phyloP scores from a whole-genome alignment of 805 yeast genomes.

The Starmerella bacillaris region DNA sequence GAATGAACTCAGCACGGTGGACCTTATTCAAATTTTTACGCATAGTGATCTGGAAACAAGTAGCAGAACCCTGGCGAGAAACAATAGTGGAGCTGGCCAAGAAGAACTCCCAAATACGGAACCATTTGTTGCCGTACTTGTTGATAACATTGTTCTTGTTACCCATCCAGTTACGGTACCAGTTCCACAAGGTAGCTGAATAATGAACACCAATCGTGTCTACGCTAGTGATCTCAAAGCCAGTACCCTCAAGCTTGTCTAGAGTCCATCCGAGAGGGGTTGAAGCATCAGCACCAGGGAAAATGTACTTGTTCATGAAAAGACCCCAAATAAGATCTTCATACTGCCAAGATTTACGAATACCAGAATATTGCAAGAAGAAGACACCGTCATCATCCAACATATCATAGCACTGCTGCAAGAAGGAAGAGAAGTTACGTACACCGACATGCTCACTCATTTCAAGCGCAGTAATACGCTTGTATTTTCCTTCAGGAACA shows the following conservation, averaged over 20 bases:
- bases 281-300: constrained; percentile 96
- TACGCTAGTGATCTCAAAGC: constrained; percentile 65
- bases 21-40: constrained; percentile 76
- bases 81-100: constrained; percentile 65
- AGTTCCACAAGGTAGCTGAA: constrained; percentile 78
- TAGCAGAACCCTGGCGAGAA: constrained; percentile 84
- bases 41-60: constrained; percentile 77
- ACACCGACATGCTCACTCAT: constrained; percentile 96
- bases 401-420: constrained; percentile 66
- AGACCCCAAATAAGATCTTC: constrained; percentile 89
- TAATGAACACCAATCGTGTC: constrained; percentile 88
- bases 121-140: constrained; percentile 82
- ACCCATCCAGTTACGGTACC: constrained; percentile 88
- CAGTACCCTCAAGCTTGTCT: constrained; percentile 58
- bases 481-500: constrained; percentile 42
- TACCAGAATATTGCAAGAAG: constrained; percentile 74
- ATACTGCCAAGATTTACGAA: constrained; percentile 85
- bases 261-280: constrained; percentile 78
- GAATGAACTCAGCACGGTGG: constrained; percentile 67
- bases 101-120: constrained; percentile 83
- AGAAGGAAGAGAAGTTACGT: constrained; percentile 57
- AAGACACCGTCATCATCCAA: constrained; percentile 83
- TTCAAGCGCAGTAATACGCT: constrained; percentile 78
- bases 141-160: constrained; percentile 57
- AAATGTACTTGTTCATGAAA: constrained; percentile 87